Conservation (phyloP, 805 yeast species). For the Kodamaea laetipori region DNA sequence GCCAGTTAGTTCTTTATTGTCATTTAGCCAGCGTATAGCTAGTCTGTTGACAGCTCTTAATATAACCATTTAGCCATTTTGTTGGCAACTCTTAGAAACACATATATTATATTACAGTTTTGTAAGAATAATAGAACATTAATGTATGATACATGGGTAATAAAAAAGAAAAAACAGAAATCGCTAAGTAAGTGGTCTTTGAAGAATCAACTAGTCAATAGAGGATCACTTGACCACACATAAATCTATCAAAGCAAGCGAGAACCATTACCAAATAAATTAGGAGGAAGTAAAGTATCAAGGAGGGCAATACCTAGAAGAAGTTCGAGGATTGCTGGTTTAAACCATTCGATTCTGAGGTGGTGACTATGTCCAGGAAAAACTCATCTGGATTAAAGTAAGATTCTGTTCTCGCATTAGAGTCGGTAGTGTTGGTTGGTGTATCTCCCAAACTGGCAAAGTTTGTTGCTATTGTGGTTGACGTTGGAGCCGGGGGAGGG, state of each 20-base stretch:
- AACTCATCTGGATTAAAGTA: slow-evolving; percentile 27
- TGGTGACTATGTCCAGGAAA: slow-evolving; percentile 22
- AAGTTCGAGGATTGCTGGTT: neutral
- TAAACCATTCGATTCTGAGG: slow-evolving; percentile 5
- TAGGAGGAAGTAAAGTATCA: slow-evolving; percentile 2
- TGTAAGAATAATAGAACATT: slow-evolving; percentile 1
- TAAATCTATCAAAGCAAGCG: slow-evolving; percentile 5
- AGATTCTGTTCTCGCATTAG: slow-evolving; percentile 7
- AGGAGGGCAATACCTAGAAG: neutral
- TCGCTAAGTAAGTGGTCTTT: too few relatives aligned
- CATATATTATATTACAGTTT: neutral
- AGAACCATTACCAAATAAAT: slow-evolving; percentile 1
- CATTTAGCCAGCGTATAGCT: too few relatives aligned
- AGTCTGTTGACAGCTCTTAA: too few relatives aligned
- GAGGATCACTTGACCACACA: neutral
- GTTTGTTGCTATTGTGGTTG: neutral
- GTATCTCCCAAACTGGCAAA: slow-evolving; percentile 7
- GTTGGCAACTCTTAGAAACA: too few relatives aligned
- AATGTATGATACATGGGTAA: too few relatives aligned
- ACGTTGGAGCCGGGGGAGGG: slow-evolving; percentile 14
- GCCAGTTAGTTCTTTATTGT: too few relatives aligned
- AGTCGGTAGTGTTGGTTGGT: slow-evolving; percentile 4
- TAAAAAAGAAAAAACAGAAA: too few relatives aligned
- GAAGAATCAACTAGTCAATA: slow-evolving; percentile 2
- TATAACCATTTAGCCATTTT: too few relatives aligned